A percentile compares a stretch with the other conserved stretches of the same genome.
Conservation (phyloP, 805 yeast species). For the Yamadazyma phyllophila region DNA sequence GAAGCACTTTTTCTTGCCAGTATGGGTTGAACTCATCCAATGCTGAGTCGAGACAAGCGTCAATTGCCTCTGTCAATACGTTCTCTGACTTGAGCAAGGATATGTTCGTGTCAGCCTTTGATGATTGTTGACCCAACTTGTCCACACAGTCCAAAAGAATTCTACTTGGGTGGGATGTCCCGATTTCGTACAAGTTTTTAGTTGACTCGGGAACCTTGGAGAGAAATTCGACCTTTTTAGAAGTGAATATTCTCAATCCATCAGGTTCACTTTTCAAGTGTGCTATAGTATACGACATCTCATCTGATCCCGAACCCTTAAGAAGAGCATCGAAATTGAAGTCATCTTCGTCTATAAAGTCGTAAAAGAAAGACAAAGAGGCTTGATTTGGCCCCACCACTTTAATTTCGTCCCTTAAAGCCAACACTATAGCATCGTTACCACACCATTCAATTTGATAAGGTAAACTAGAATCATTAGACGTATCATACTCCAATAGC, state of each 20-base stretch:
- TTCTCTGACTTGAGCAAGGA: slow-evolving; percentile 47
- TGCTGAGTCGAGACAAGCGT: slow-evolving; percentile 71
- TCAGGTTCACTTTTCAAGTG: slow-evolving; percentile 56
- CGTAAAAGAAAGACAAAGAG: slow-evolving; percentile 52
- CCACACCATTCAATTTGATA: slow-evolving; percentile 76
- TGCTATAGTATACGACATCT: slow-evolving; percentile 32
- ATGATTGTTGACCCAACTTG: slow-evolving; percentile 61
- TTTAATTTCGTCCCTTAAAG: slow-evolving; percentile 62
- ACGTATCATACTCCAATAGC: slow-evolving; percentile 43
- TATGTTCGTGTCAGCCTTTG: slow-evolving; percentile 78
- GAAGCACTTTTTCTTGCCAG: slow-evolving; percentile 76
- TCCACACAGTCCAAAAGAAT: slow-evolving; percentile 74
- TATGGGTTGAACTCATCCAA: slow-evolving; percentile 70
- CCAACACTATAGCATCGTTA: slow-evolving; percentile 69
- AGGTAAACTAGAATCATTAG: slow-evolving; percentile 40
- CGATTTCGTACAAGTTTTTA: slow-evolving; percentile 69
- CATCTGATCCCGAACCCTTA: slow-evolving; percentile 13
- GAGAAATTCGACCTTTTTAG: slow-evolving; percentile 56
- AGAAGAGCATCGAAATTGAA: slow-evolving; percentile 26
- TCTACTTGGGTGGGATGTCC: slow-evolving; percentile 81
- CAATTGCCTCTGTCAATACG: slow-evolving; percentile 57
- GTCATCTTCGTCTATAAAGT: slow-evolving; percentile 29
- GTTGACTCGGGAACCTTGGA: slow-evolving; percentile 59
- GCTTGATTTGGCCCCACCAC: slow-evolving; percentile 71
- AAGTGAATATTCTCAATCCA: slow-evolving; percentile 68